Conservation (phyloP, 2,329 filamentous ascomycete species). For the Cadophora sp. region DNA sequence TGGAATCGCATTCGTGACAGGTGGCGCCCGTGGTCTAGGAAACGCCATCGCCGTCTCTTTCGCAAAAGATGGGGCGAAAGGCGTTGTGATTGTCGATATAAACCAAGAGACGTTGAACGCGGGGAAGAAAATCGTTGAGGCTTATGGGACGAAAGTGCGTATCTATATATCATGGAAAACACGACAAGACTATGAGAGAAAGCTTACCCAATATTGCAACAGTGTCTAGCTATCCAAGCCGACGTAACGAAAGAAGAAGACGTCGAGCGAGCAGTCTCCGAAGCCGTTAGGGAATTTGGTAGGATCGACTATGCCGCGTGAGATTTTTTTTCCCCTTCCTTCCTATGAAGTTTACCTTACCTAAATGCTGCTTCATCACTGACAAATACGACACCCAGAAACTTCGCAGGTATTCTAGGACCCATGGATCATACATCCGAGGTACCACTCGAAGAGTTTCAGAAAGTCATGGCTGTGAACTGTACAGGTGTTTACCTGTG, state of each 20-base stretch:
- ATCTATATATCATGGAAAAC: not conserved
- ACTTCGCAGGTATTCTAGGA: conserved; percentile 27
- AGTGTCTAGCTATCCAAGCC: conserved; percentile 29
- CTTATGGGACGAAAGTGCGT: conserved; percentile 25
- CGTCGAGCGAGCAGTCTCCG: conserved; percentile 24
- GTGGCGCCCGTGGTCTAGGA: conserved; percentile 29
- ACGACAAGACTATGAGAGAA: no score
- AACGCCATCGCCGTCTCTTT: conserved; percentile 30
- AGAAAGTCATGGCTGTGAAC: conserved; percentile 47
- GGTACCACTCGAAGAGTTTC: conserved; percentile 33
- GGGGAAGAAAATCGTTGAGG: conserved; percentile 28
- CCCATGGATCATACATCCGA: conserved; percentile 3
- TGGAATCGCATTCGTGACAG: conserved; percentile 29
- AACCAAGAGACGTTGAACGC: conserved; percentile 22
- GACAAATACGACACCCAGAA: conserved; percentile 10
- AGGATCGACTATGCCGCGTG: conserved; percentile 31
- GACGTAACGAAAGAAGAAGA: conserved; percentile 32
- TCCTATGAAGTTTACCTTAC: not conserved
- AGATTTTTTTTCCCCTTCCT: not conserved
- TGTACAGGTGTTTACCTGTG: conserved; percentile 46
- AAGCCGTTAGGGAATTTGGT: conserved; percentile 28
- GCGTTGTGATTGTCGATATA: conserved; percentile 29
- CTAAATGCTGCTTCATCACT: not conserved
- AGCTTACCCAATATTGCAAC: not conserved
- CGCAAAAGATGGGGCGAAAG: conserved; percentile 24